These are phyloP conservation scores for Termitomyces sp. DNA, from an alignment of 768 basidiomycete genomes.

Conservation along the genomic window DNA sequence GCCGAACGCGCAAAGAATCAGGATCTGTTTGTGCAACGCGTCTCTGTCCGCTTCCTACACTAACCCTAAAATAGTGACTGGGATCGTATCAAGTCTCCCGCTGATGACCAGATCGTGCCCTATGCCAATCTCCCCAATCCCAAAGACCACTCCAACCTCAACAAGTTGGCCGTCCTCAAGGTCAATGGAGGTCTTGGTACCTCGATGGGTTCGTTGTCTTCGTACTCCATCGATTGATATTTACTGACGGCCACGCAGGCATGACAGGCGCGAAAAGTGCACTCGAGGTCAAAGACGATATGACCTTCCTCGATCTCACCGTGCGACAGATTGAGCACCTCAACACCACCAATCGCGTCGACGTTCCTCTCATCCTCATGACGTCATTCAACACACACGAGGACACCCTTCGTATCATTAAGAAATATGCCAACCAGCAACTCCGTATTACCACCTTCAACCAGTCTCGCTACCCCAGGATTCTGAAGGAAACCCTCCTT, in stretches of 20 bases:
- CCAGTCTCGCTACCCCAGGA: constrained; percentile 92
- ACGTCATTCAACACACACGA: constrained; percentile 99
- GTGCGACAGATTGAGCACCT: constrained; percentile 96
- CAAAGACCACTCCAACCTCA: constrained; percentile 61
- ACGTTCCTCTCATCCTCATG: constrained; percentile 98
- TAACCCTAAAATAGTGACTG: constrained; percentile 54
- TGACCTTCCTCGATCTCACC: constrained; percentile 95
- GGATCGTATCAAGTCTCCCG: constrained; percentile 87
- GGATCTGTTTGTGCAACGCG: constrained; percentile 63
- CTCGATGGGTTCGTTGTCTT: constrained; percentile 63
- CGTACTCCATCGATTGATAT: background rate
- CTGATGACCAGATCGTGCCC: constrained; percentile 79
- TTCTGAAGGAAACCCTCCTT: constrained; percentile 84
- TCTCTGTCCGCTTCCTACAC: constrained; percentile 2
- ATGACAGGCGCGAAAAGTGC: constrained; percentile 89
- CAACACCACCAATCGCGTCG: constrained; percentile 77
- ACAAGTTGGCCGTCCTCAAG: constrained; percentile 94
- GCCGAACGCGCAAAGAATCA: constrained; percentile 81
- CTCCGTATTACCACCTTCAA: constrained; percentile 91
- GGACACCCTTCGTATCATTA: constrained; percentile 93
- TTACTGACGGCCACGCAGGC: constrained; percentile 33
- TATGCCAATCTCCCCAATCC: constrained; percentile 69
- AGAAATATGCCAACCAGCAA: constrained; percentile 95
- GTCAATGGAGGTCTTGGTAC: constrained; percentile 93
- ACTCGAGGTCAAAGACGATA: constrained; percentile 94